Evolutionary conservation across 306 rosid species (phyloP), one percentile per base, ranked within the genome.

Genomic region (Canavalia gladiata): DNA sequence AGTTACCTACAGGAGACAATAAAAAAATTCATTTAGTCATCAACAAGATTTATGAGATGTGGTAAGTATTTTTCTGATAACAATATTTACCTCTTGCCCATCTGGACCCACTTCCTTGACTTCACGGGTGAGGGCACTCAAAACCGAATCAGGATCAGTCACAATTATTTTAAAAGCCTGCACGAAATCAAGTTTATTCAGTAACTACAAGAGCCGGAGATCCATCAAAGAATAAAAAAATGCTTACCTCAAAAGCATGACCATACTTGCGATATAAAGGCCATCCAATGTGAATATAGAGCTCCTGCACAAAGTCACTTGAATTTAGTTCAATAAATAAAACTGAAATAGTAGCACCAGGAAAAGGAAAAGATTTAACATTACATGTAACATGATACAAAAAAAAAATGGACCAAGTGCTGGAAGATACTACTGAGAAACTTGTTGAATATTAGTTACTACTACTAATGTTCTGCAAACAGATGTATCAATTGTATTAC

Each of bases 251-350:
- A 81, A 95, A 95, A 88, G 98, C 98, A 72, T 95, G 99, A 76
- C 94, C 94, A 76, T 93, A 89, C 75, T 93, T 95, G 80, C 97
- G 91, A 83, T 95, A 95, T 43, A 95, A 82, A 52, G 99, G 99
- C 99, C 99, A 95, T n/a, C 86, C 98, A 86, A 95, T 89, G 82
- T 93, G 89, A 74, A 95, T 58, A 56, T 95, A 95, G 81, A 95
- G 84, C 1, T 95, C 99, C 98, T 93, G 90, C 65, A 87, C 57
- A 68, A 76, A 63, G 67, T n/a, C 74, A 52, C 51, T 41, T 76
- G 34, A 81, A 71, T 37, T 58, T 31, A 87, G 63, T 9, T 50
- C 12, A 34, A 80, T 8, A 28, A 35, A 60, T 39, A 62, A 4
- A 43, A 28, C 4, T 0, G 41, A 25, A 84, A 66, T 37, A 68